Evolutionary conservation across 1,139 yeast genomes (phyloP).

Genomic region (Saccharomycopsis crataegensis): DNA sequence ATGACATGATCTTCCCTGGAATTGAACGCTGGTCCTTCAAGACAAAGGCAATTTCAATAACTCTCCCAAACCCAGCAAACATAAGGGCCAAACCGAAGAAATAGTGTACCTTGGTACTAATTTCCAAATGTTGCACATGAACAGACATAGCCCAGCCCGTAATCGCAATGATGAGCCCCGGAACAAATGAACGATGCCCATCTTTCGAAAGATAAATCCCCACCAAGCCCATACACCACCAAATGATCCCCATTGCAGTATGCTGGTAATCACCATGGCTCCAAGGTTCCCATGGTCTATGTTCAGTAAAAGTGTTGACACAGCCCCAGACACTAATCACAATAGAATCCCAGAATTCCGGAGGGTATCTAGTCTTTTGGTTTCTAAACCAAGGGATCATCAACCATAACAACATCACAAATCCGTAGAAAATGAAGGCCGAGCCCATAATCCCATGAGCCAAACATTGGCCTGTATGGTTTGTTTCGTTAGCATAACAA

Average conservation of each 20-base stretch:
- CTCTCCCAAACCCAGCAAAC: constrained; percentile 67
- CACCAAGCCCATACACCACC: constrained; percentile 92
- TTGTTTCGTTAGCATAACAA: constrained; percentile 43
- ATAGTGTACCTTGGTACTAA: constrained; percentile 81
- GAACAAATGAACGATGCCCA: constrained; percentile 64
- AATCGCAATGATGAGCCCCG: constrained; percentile 70
- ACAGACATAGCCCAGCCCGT: constrained; percentile 95
- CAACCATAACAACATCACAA: constrained; percentile 56
- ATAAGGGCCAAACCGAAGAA: constrained; percentile 78
- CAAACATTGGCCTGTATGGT: constrained; percentile 81
- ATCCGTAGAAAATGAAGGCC: constrained; percentile 75
- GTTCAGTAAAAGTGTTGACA: constrained; percentile 91
- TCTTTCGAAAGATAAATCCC: constrained; percentile 70
- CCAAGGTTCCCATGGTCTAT: constrained; percentile 85
- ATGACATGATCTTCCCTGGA: constrained; percentile 47
- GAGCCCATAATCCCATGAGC: constrained; percentile 98
- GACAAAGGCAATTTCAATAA: constrained; percentile 70
- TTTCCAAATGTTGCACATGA: constrained; percentile 65
- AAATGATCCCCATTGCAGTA: constrained; percentile 89
- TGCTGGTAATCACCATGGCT: constrained; percentile 88
- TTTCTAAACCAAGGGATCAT: constrained; percentile 62
- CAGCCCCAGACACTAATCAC: constrained; percentile 87
- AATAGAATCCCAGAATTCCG: constrained; percentile 77
- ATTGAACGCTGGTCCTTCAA: constrained; percentile 48
- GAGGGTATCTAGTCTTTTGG: constrained; percentile 45